These are phyloP conservation scores for Comarum palustre DNA, from an alignment of 306 rosid genomes.

Conservation along the genomic window DNA sequence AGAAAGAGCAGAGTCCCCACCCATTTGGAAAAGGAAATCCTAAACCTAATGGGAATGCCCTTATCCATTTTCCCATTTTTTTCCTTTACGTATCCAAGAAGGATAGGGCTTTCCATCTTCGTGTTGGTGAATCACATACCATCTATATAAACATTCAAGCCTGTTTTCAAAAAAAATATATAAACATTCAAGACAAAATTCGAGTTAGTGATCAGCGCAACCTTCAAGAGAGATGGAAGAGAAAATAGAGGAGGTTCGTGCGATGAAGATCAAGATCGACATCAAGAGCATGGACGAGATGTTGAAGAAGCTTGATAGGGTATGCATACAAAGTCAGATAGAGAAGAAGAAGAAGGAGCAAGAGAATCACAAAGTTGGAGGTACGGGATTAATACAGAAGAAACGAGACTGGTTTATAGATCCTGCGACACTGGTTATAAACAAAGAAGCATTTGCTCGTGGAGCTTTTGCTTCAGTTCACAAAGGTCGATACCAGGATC, in stretches of 20 bases:
- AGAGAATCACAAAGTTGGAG: not conserved
- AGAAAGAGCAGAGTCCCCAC: too few relatives aligned
- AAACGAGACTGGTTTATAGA: not conserved
- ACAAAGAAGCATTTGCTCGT: not conserved
- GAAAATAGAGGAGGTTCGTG: not conserved
- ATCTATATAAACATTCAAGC: too few relatives aligned
- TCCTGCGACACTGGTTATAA: not conserved
- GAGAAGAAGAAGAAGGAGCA: not conserved
- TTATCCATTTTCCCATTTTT: too few relatives aligned
- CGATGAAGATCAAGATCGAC: not conserved
- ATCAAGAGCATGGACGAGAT: not conserved
- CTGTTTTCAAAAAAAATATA: too few relatives aligned
- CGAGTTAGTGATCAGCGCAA: not conserved
- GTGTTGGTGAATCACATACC: too few relatives aligned
- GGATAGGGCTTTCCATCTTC: too few relatives aligned
- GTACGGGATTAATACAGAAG: not conserved
- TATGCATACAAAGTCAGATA: not conserved
- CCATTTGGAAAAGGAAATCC: too few relatives aligned
- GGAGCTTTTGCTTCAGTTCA: not conserved
- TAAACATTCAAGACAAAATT: too few relatives aligned
- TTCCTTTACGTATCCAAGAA: too few relatives aligned
- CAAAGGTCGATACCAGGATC: not conserved
- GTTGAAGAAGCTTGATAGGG: not conserved
- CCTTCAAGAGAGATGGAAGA: not conserved
- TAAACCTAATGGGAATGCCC: too few relatives aligned